Evolutionary conservation across 805 yeast genomes (phyloP), one percentile per base, ranked within the genome.

Genomic region (Spathaspora arborariae): DNA sequence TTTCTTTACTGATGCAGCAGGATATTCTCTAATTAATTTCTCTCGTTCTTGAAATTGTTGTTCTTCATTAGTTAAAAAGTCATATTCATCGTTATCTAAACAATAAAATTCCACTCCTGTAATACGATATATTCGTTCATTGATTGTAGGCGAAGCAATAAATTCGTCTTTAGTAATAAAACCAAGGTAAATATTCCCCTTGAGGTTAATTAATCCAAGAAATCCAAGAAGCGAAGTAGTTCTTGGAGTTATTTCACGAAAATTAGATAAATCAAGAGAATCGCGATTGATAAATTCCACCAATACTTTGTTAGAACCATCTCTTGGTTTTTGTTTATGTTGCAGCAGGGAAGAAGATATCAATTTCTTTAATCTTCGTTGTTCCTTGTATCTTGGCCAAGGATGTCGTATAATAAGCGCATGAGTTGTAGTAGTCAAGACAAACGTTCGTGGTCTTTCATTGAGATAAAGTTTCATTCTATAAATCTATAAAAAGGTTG

Each of bases 61-160:
- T 26, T 55, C 54, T 18, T 54, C 56, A 10, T 44, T 26, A 16
- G 44, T 44, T 15, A 45, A 26, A 15, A 48, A 20, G 58, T 85
- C 92, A 56, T 63, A 81, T 30, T 68, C 72, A 41, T 78, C 81
- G 41, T 75, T 77, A 49, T 78, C 80, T 38, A 86, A 67, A 55
- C 91, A 84, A 48, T 78, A 76, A 58, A 85, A 84, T 46, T 80
- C 82, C 1, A 84, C 85, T 20, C 76, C 81, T n/a, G 75, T 67
- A 5, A 86, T 76, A 42, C 67, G 72, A 52, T 69, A 72, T 5
- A 87, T 71, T 33, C 67, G 68, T 46, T 84, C 86, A 5, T 73
- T 64, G 0, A 80, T 67, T 41, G 79, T 66, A 0, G 87, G 83
- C 22, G 81, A 75, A 0, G 86, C 92, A 5, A 82, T 81, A 45